Percentiles rank a stretch among this genome's conserved stretches.
Evolutionary conservation across 352 stramenopile species (phyloP).

Genomic region (Globisporangium nunn): DNA sequence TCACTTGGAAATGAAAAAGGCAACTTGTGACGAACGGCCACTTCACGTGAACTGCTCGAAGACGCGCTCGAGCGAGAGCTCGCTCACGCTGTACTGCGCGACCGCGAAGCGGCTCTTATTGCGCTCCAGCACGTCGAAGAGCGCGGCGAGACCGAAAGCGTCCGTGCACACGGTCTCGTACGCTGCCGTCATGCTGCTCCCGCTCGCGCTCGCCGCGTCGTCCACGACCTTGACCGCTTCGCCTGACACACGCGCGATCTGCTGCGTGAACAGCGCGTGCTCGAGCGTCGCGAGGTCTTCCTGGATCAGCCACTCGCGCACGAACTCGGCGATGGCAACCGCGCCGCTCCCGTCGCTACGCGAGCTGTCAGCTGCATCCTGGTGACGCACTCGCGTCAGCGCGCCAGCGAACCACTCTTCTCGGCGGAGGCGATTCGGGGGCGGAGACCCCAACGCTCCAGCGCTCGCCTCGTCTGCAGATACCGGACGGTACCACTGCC

Average conservation of each 20-base stretch:
- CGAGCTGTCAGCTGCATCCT: conserved; percentile 4
- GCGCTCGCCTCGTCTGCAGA: not conserved
- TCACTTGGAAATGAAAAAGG: not conserved
- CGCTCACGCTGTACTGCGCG: conserved; percentile 87
- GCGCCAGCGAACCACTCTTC: conserved; percentile 37
- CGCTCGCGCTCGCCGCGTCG: conserved; percentile 39
- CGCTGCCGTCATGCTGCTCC: conserved; percentile 41
- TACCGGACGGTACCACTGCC: conserved; percentile 12
- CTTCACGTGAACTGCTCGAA: conserved; percentile 89
- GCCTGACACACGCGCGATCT: conserved; percentile 34
- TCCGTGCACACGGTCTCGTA: conserved; percentile 73
- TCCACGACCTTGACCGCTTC: conserved; percentile 40
- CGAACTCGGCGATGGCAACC: conserved; percentile 52
- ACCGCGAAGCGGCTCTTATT: conserved; percentile 70
- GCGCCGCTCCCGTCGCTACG: not conserved
- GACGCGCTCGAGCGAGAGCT: conserved; percentile 89
- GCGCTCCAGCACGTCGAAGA: conserved; percentile 77
- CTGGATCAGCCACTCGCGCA: conserved; percentile 70
- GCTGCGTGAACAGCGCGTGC: conserved; percentile 34
- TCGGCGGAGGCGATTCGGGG: conserved; percentile 13
- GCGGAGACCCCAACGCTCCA: not conserved
- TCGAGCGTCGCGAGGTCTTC: conserved; percentile 61
- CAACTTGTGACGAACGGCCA: not conserved
- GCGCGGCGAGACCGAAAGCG: conserved; percentile 52
- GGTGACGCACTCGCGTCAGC: conserved; percentile 30